Base-by-base conservation (phyloP, 1,139 yeast species). In the Geotrichum candidum region DNA sequence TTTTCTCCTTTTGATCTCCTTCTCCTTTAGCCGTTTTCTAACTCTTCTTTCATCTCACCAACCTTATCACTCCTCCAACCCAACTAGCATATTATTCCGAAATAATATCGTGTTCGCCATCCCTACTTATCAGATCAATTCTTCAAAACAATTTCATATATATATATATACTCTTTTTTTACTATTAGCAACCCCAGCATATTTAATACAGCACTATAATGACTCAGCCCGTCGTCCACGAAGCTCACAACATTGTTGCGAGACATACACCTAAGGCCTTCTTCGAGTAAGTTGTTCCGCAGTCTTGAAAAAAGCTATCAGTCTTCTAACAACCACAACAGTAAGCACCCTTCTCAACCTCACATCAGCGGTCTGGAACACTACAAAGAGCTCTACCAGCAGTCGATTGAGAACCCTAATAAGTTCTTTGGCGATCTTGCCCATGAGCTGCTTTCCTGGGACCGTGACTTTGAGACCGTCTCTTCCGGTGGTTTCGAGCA, bases 401-500 rank as follows among this genome's bases (percentile, higher is more conserved):
- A 90, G 79, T 89, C 96, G 50, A 84, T 94, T 70, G 77, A 82
- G 64, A 84, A 90, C 71, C 98, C 99, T 62, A 90, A 85, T 68
- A 82, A 77, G 54, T 94, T 94, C 76, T 94, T 90, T 74, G 96
- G 95, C 61, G 84, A 88, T 54, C 78, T 84, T 78, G 98, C 96
- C 63, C 83, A 82, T 64, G 89, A 90, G 69, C 82, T 85, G 65
- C 80, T 94, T 68, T 79, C 83, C 70, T 94, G 98, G 98, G 92
- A 88, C 76, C 84, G 80, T 68, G 95, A 88, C 66, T 94, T 90
- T 77, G 78, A 82, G 70, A 82, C 85, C 63, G 96, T 89, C 62
- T 64, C 65, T 50, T 73, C 84, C 54, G 97, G 97, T 31, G 81
- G 87, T 62, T 83, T 94, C 70, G 80, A 80, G 64, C 77, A 84